Conservation (phyloP, 306 rosid species). For the Castanospermum australe region DNA sequence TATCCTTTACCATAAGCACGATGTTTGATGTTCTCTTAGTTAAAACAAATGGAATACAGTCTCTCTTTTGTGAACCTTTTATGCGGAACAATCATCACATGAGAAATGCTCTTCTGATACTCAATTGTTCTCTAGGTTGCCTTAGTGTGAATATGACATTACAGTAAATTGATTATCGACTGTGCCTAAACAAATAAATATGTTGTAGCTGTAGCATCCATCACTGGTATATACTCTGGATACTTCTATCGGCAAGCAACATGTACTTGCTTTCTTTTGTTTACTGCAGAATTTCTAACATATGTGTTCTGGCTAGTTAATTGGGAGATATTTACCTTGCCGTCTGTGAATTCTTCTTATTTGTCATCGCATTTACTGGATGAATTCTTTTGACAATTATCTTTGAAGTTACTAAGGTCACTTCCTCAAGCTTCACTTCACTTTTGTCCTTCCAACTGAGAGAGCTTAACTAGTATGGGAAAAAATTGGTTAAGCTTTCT, state of each 20-base stretch:
- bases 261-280: background rate
- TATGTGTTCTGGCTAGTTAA: background rate
- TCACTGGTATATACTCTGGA: background rate
- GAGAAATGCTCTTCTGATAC: background rate
- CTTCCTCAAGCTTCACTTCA: background rate
- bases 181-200: background rate
- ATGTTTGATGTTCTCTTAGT: background rate
- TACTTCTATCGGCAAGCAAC: background rate
- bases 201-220: background rate
- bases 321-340: background rate
- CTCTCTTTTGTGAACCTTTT: background rate
- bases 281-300: background rate
- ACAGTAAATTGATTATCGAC: background rate
- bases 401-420: background rate
- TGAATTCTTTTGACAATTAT: constrained; percentile 2
- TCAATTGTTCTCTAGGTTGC: background rate
- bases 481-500: background rate
- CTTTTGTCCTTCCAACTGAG: background rate
- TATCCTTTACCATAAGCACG: background rate
- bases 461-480: background rate
- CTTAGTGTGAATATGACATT: background rate
- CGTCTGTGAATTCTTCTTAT: background rate
- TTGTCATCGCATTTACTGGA: background rate
- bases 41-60: background rate
- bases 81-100: no score